phyloP scores from a whole-genome alignment of 2,329 filamentous ascomycete genomes.

The Cytospora schulzeri region DNA sequence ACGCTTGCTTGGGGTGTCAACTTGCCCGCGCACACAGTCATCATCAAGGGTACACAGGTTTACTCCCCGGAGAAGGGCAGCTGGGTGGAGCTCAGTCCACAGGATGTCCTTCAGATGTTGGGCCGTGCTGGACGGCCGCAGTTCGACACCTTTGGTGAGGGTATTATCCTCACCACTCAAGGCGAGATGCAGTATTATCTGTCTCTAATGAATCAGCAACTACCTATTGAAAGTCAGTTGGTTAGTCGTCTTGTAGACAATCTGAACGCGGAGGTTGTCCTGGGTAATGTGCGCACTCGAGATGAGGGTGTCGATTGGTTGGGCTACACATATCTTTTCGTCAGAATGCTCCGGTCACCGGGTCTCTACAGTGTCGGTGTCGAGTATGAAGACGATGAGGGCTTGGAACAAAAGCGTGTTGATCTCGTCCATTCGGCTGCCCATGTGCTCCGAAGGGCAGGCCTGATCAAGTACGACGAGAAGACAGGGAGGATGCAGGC shows the following conservation, averaged over 20 bases:
- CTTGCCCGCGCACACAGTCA: constrained; percentile 93
- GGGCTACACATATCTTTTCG: constrained; percentile 96
- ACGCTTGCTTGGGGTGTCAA: constrained; percentile 99
- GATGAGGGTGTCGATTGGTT: constrained; percentile 99
- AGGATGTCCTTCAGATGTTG: constrained; percentile 98
- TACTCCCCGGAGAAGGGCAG: constrained; percentile 98
- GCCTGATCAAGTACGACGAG: constrained; percentile 92
- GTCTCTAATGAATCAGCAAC: constrained; percentile 92
- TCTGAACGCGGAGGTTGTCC: constrained; percentile 91
- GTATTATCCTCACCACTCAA: constrained; percentile 97
- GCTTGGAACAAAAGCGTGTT: constrained; percentile 94
- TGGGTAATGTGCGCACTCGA: constrained; percentile 87
- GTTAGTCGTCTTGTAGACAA: constrained; percentile 93
- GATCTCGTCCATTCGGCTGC: constrained; percentile 95
- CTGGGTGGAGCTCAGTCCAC: constrained; percentile 96
- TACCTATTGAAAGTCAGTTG: constrained; percentile 96
- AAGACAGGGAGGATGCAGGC: constrained; percentile 85
- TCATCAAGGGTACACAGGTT: constrained; percentile 97
- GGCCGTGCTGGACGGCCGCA: constrained; percentile 95
- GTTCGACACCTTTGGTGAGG: constrained; percentile 96
- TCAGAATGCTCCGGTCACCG: constrained; percentile 94
- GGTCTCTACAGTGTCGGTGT: constrained; percentile 93
- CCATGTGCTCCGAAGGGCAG: constrained; percentile 80
- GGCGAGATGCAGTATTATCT: constrained; percentile 96
- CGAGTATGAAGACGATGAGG: constrained; percentile 91